Base-by-base conservation (phyloP, 805 yeast genomes). In the Yarrowia deformans region DNA sequence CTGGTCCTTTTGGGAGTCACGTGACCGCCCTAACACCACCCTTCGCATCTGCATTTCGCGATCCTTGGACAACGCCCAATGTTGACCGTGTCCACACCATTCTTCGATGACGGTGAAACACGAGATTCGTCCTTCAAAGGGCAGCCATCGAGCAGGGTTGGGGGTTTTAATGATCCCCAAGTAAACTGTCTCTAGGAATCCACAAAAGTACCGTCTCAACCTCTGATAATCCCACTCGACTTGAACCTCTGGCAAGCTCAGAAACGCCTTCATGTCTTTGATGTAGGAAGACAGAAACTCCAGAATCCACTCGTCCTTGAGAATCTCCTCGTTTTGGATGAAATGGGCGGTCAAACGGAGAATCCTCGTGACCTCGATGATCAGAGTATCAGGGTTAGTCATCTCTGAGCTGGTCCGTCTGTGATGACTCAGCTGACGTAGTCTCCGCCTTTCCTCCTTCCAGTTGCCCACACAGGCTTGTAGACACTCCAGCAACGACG, bases 1-100 rank as follows among this genome's bases (percentile, higher is more conserved):
- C 18, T 75, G 76, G 48, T 78, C 72, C 69, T 72, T 68, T 76
- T 23, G 29, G 29, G 83, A 80, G 9, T 76, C 78, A 29, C 72
- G 71, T 78, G 78, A 56, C 79, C 85, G 70, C 75, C 82, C 73
- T 18, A 78, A 66, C 0, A 78, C 79, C 0, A 75, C 72, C 13
- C 76, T 74, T 19, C 82, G 67, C 80, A 86, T 82, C 87, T 88
- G 88, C 0, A 80, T 76, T 72, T 92, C 92, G 55, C 97, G 81
- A 50, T 89, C 90, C 39, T 86, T 87, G 2, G 92, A 85, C 1
- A 88, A 75, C 0, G 81, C 75, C 9, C 86, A 83, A 32, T 87
- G 81, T 67, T 86, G 88, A 2, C 98, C 98, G 77, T 86, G 87
- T 0, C 97, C 97, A 77, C 97, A 93, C 99, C 99, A 95, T 76